Conservation (phyloP, 768 basidiomycete species). For the Tulasnella sp. region DNA sequence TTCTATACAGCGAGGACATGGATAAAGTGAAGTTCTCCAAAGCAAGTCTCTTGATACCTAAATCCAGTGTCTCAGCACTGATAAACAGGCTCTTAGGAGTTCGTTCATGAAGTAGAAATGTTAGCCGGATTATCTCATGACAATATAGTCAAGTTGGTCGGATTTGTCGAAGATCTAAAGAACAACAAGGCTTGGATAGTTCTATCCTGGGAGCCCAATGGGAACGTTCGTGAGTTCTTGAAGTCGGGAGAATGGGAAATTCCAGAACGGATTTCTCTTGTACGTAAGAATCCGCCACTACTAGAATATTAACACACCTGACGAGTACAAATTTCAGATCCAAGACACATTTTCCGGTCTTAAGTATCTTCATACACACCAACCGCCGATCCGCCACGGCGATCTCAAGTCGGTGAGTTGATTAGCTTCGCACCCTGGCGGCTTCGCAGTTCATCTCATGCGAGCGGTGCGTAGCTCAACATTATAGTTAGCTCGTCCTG, state of each 20-base stretch:
- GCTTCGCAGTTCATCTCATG: too few species aligned
- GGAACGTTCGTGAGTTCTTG: not conserved
- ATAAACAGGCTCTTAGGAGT: not conserved
- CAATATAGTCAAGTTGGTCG: not conserved
- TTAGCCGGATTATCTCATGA: not conserved
- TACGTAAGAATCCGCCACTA: not conserved
- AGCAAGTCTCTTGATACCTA: not conserved
- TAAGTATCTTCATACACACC: not conserved
- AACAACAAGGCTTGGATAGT: not conserved
- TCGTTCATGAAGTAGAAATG: not conserved
- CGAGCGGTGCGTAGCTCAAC: not conserved
- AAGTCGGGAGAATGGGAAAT: not conserved
- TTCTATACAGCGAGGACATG: not conserved
- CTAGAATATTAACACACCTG: not conserved
- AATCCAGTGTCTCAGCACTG: not conserved
- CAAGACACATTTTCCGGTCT: not conserved
- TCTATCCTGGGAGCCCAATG: not conserved
- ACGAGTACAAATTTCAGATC: not conserved
- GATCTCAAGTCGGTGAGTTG: constrained; percentile 5
- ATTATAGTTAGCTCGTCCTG: not conserved
- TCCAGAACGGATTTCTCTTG: not conserved
- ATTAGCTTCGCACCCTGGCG: too few species aligned
- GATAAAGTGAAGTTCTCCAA: not conserved
- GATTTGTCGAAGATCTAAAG: not conserved
- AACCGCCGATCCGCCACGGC: not conserved